A percentile compares a stretch with the other conserved stretches of the same genome.
These are phyloP conservation scores for Orobanche coerulescens DNA, from an alignment of 257 asterid genomes.

Conservation along the genomic window DNA sequence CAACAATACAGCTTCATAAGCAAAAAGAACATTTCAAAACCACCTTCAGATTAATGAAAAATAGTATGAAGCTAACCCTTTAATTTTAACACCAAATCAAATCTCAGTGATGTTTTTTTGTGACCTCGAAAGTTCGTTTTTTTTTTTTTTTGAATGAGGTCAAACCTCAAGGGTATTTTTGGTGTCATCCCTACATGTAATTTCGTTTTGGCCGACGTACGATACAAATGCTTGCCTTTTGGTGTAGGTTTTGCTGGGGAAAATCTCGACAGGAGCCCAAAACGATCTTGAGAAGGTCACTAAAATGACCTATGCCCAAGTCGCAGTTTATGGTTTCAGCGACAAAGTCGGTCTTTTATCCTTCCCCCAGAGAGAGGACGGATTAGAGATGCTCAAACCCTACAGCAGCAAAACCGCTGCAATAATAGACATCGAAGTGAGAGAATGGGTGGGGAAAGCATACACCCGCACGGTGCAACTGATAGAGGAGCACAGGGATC, in stretches of 20 bases:
- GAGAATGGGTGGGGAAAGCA: slow-evolving; percentile 72
- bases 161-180: too few species aligned
- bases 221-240: too few species aligned
- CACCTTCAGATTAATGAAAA: background rate
- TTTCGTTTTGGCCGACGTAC: slow-evolving; percentile 11
- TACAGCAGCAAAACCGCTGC: slow-evolving; percentile 86
- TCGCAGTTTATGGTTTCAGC: slow-evolving; percentile 78
- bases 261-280: slow-evolving; percentile 91
- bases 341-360: slow-evolving; percentile 82
- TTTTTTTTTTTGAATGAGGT: too few species aligned
- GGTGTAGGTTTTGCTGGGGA: slow-evolving; percentile 66
- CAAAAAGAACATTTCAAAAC: background rate
- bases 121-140: background rate
- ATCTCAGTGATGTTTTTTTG: background rate
- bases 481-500: slow-evolving; percentile 66
- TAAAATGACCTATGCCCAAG: slow-evolving; percentile 79
- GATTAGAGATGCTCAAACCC: slow-evolving; percentile 50
- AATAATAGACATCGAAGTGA: slow-evolving; percentile 65
- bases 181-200: background rate
- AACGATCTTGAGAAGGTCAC: slow-evolving; percentile 93
- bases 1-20: background rate
- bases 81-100: background rate
- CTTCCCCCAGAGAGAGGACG: slow-evolving; percentile 53
- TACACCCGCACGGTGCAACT: slow-evolving; percentile 52
- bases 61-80: background rate